phyloP scores from a whole-genome alignment of 2,329 filamentous ascomycete species.

The Thelonectria olida region DNA sequence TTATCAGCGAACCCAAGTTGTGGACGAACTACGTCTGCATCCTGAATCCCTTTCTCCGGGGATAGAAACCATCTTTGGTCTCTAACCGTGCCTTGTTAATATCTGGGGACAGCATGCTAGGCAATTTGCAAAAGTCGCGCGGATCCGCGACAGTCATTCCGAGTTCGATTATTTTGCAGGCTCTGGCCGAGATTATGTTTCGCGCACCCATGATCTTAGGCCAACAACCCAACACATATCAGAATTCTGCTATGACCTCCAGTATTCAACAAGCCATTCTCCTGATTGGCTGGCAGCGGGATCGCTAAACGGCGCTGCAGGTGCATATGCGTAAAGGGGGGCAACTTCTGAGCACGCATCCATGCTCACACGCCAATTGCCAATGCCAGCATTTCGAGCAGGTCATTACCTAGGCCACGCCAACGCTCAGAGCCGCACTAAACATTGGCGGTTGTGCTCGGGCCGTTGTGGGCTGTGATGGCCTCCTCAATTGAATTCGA shows the following conservation, averaged over 20 bases:
- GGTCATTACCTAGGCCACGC: conserved; percentile 18
- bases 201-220: conserved; percentile 40
- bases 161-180: conserved; percentile 32
- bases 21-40: conserved; percentile 31
- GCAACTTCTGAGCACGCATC: conserved; percentile 22
- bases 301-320: conserved; percentile 42
- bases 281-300: conserved; percentile 30
- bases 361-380: conserved; percentile 33
- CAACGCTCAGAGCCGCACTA: conserved; percentile 26
- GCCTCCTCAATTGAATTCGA: background rate
- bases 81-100: conserved; percentile 24
- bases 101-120: conserved; percentile 31
- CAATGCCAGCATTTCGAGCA: conserved; percentile 27
- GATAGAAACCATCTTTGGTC: conserved; percentile 29
- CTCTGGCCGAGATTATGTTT: conserved; percentile 43
- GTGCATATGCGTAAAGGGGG: conserved; percentile 37
- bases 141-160: conserved; percentile 35
- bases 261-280: conserved; percentile 16
- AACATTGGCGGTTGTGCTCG: conserved; percentile 1
- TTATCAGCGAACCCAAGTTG: conserved; percentile 18
- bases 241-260: conserved; percentile 31
- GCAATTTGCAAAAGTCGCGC: conserved; percentile 30
- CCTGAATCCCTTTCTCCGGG: conserved; percentile 23
- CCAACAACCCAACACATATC: conserved; percentile 39
- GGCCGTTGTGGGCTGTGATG: background rate